Percentiles rank a stretch among this genome's conserved stretches.
phyloP scores from a whole-genome alignment of 139 green algal genomes.

The Chlamydomonas schloesseri region DNA sequence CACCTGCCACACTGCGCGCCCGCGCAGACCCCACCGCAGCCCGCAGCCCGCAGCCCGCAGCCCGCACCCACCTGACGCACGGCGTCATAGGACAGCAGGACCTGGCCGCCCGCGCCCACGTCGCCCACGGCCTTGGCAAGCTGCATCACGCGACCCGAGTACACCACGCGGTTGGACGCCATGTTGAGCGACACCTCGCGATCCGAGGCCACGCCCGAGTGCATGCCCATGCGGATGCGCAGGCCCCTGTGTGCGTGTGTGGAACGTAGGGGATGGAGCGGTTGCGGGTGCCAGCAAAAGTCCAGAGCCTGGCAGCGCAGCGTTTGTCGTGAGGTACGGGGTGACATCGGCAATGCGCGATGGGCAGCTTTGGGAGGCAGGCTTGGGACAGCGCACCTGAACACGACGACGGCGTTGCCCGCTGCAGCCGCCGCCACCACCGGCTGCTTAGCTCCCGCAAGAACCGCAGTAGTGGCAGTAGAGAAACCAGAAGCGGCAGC shows the following conservation, averaged over 20 bases:
- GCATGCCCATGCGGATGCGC: neutral
- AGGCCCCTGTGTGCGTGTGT: neutral
- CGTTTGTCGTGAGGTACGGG: too few species aligned
- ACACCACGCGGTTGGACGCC: neutral
- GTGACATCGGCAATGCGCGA: too few species aligned
- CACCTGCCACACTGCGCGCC: too few species aligned
- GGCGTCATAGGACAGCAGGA: neutral
- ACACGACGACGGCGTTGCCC: neutral
- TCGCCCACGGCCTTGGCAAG: neutral
- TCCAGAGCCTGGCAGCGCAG: too few species aligned
- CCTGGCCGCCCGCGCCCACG: neutral
- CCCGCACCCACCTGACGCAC: neutral
- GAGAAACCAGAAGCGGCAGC: neutral
- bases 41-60: too few species aligned
- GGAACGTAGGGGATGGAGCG: too few species aligned
- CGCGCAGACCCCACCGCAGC: too few species aligned
- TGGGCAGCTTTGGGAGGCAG: too few species aligned
- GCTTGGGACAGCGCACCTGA: neutral
- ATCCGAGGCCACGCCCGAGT: neutral
- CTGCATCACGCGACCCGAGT: neutral
- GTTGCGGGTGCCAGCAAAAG: too few species aligned
- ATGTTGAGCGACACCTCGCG: neutral
- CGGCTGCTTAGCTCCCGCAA: neutral
- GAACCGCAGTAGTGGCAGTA: too few species aligned
- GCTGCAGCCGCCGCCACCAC: neutral